Evolutionary conservation across 257 asterid genomes (phyloP).

Genomic region (Ajuga chamaepitys): DNA sequence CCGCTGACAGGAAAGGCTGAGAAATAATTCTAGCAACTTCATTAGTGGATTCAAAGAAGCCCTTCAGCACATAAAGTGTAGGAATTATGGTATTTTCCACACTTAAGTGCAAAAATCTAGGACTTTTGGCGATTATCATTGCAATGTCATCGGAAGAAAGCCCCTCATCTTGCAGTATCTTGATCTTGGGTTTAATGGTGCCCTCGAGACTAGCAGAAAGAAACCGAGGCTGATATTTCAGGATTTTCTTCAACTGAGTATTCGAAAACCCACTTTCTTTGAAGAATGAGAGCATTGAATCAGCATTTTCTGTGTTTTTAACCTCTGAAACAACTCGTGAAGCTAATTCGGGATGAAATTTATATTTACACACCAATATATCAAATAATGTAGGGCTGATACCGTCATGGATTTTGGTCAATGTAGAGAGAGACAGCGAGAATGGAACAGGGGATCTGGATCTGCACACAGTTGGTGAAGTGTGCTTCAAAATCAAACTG

Average conservation of each 20-base stretch:
- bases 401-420: background rate
- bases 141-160: constrained; percentile 19
- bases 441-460: background rate
- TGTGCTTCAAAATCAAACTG: background rate
- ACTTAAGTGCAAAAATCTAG: constrained; percentile 18
- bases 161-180: constrained; percentile 35
- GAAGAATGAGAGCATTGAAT: constrained; percentile 22
- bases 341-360: constrained; percentile 22
- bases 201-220: constrained; percentile 14
- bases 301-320: constrained; percentile 13
- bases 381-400: background rate
- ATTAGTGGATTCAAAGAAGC: constrained; percentile 25
- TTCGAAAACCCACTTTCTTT: constrained; percentile 35
- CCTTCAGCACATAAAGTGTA: constrained; percentile 18
- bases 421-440: background rate
- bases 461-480: background rate
- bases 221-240: constrained; percentile 7
- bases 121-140: constrained; percentile 17
- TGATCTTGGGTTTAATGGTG: constrained; percentile 34
- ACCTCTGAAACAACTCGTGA: constrained; percentile 20
- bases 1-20: constrained; percentile 15
- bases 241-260: constrained; percentile 30
- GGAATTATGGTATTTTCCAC: constrained; percentile 7
- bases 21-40: constrained; percentile 20
- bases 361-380: constrained; percentile 16